Base-by-base conservation (phyloP, 495 filamentous ascomycete species). In the Astrocystis sublimbata region DNA sequence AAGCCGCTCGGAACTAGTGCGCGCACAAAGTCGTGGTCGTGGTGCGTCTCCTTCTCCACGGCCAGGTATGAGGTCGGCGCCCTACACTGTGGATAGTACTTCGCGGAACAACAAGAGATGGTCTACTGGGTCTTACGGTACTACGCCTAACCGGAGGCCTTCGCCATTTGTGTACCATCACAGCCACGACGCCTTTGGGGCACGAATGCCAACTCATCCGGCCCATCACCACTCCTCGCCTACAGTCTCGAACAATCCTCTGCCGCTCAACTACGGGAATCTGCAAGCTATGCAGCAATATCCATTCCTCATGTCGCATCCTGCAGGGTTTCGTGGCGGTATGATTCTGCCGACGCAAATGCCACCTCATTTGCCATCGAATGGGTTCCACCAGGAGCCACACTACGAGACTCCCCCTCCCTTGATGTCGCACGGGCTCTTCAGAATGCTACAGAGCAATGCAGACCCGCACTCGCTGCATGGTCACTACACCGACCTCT, bases 371-470 rank as follows among this genome's bases (percentile, higher is more conserved):
- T 58, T 78, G 59, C 73, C 78, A 46, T 77, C 78, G 38, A 75
- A 85, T 65, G 74, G 65, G 13, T 79, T 77, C 66, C 79, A 81
- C 51, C 73, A 68, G 2, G 78, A 78, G 26, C 61, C 71, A 54
- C 80, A 82, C 28, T 83, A 80, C 41, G 81, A 85, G 40, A 79
- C 58, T 4, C 78, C 80, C 5, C 78, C 84, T 24, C 83, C 83
- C 24, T 70, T 88, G 33, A 76, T 86, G 15, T 87, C 86, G 4
- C 84, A 89, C 67, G 86, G 86, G 17, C 73, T 87, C 0, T 86
- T 89, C 70, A 82, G 86, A 50, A 86, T 87, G 79, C 78, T 90
- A 3, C 85, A 88, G 65, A 88, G 84, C 75, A 89, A 88, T 70
- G 83, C 84, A 8, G 85, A 88, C 42, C 81, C 85, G 17, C 83